A percentile compares a stretch with the other conserved stretches of the same genome.
Evolutionary conservation across 2,329 filamentous ascomycete species (phyloP).

Genomic region (Colletotrichum eleusines): DNA sequence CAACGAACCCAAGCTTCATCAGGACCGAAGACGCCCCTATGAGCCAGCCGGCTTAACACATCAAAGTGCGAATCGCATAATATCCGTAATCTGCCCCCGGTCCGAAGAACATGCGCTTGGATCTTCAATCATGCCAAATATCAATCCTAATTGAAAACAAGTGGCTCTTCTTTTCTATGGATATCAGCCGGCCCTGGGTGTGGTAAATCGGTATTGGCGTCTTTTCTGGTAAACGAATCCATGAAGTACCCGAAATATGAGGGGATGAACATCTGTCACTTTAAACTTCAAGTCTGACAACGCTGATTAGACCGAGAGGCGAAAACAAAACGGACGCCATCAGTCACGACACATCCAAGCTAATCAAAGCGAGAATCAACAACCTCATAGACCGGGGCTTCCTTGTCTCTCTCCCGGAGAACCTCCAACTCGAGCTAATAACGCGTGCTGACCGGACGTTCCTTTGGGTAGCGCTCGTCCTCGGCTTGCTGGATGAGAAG

Average conservation of each 20-base stretch:
- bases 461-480: slow-evolving; percentile 44
- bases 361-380: slow-evolving; percentile 15
- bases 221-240: slow-evolving; percentile 39
- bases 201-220: slow-evolving; percentile 40
- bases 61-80: slow-evolving; percentile 35
- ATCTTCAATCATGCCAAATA: slow-evolving; percentile 35
- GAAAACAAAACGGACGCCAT: not conserved
- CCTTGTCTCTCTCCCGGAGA: slow-evolving; percentile 28
- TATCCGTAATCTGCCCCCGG: slow-evolving; percentile 34
- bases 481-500: slow-evolving; percentile 39
- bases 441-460: slow-evolving; percentile 43
- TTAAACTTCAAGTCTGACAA: slow-evolving; percentile 43
- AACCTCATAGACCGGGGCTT: slow-evolving; percentile 36
- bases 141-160: slow-evolving; percentile 14
- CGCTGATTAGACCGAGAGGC: not conserved
- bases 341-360: not conserved
- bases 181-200: slow-evolving; percentile 41
- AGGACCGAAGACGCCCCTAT: slow-evolving; percentile 9
- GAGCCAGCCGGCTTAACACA: slow-evolving; percentile 5
- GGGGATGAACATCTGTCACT: slow-evolving; percentile 33
- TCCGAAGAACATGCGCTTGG: slow-evolving; percentile 43
- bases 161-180: slow-evolving; percentile 35
- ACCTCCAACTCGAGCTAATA: slow-evolving; percentile 35
- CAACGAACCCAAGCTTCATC: slow-evolving; percentile 7
- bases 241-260: not conserved